Percentiles rank a stretch among this genome's conserved stretches.
phyloP scores from a whole-genome alignment of 345 rosid genomes.

The Corchorus capsularis region DNA sequence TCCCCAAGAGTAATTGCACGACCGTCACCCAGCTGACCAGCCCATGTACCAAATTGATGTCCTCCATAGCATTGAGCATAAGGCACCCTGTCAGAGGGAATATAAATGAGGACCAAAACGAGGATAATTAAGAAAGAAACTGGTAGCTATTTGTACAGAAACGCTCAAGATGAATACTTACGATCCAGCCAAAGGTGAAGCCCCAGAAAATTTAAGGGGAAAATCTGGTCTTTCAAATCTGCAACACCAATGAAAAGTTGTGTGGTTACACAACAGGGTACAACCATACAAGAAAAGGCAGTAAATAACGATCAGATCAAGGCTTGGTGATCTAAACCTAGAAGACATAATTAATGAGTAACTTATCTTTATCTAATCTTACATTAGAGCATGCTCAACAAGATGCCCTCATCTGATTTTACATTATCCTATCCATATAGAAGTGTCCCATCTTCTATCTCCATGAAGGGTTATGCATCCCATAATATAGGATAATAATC shows the following conservation, averaged over 20 bases:
- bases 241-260: conserved; percentile 28
- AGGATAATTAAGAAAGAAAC: background rate
- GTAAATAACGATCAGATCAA: background rate
- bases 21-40: conserved; percentile 99
- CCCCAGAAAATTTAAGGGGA: conserved; percentile 76
- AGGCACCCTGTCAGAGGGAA: conserved; percentile 53
- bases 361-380: background rate
- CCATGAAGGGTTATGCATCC: background rate
- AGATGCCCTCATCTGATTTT: background rate
- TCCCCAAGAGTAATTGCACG: conserved; percentile 95
- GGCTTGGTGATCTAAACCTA: background rate
- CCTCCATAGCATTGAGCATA: conserved; percentile 98
- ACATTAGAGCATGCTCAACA: background rate
- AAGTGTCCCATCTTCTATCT: background rate
- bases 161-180: conserved; percentile 41
- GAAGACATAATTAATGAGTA: background rate
- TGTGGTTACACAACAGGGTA: background rate
- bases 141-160: background rate
- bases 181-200: conserved; percentile 71
- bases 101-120: conserved; percentile 5
- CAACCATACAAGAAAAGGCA: background rate
- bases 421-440: background rate
- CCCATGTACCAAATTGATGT: conserved; percentile 98
- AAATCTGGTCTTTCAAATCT: conserved; percentile 91
- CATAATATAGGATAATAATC: background rate